A percentile compares a stretch with the other conserved stretches of the same genome.
These are phyloP conservation scores for Asterophora lycoperdoides DNA, from an alignment of 768 basidiomycete genomes.

Conservation along the genomic window DNA sequence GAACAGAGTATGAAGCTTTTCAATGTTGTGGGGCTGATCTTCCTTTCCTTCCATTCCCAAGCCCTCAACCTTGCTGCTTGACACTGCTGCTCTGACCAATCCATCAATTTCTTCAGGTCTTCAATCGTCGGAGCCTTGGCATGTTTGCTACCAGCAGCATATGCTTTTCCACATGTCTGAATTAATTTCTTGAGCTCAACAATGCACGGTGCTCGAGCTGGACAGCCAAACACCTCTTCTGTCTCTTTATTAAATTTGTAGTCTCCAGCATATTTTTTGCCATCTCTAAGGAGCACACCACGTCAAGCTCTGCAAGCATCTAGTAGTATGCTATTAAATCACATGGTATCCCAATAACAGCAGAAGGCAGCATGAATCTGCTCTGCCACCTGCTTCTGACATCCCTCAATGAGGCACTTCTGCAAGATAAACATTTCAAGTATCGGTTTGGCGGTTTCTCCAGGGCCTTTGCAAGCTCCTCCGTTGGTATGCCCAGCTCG, in stretches of 20 bases:
- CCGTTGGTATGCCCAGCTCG: constrained; percentile 3
- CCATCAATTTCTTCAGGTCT: constrained; percentile 25
- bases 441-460: constrained; percentile 5
- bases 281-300: constrained; percentile 6
- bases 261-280: constrained; percentile 20
- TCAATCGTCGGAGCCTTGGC: constrained; percentile 28
- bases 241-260: constrained; percentile 23
- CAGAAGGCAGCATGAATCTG: constrained; percentile 1
- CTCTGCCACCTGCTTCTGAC: neutral
- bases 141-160: constrained; percentile 19
- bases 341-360: constrained; percentile 6
- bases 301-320: too few relatives aligned
- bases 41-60: neutral
- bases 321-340: too few relatives aligned
- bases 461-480: constrained; percentile 6
- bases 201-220: constrained; percentile 21
- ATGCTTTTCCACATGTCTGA: constrained; percentile 22
- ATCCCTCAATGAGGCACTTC: constrained; percentile 1
- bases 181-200: constrained; percentile 21
- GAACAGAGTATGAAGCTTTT: neutral
- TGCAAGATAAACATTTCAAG: constrained; percentile 3
- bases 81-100: constrained; percentile 24
- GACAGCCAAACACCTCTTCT: constrained; percentile 25
- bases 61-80: too few relatives aligned
- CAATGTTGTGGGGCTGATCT: neutral